Conservation (phyloP, 495 filamentous ascomycete species). For the Penicillium roqueforti region DNA sequence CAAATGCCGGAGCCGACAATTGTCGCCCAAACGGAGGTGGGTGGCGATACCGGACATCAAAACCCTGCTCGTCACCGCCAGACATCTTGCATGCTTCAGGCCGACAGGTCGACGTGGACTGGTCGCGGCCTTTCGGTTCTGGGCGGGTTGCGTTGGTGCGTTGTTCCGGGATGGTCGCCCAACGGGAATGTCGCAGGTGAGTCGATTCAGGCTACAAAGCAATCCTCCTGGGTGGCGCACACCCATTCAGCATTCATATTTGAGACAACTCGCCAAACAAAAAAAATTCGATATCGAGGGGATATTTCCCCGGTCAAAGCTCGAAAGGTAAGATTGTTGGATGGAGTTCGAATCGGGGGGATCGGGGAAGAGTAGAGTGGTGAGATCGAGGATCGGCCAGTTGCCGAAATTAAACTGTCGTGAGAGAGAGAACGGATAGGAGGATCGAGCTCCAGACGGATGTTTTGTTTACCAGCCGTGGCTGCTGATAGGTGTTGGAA, state of each 20-base stretch:
- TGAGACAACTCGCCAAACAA: constrained; percentile 14
- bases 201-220: constrained; percentile 41
- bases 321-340: background rate
- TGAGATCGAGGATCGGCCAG: constrained; percentile 14
- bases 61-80: constrained; percentile 42
- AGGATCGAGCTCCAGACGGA: constrained; percentile 17
- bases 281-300: background rate
- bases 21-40: constrained; percentile 37
- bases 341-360: background rate
- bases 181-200: constrained; percentile 37
- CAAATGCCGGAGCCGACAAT: constrained; percentile 31
- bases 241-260: constrained; percentile 42
- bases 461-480: constrained; percentile 17
- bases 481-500: constrained; percentile 19
- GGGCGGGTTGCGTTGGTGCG: constrained; percentile 39
- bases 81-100: constrained; percentile 48
- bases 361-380: background rate
- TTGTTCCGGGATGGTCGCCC: constrained; percentile 44
- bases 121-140: constrained; percentile 27
- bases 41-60: constrained; percentile 32
- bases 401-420: constrained; percentile 3
- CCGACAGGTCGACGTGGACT: constrained; percentile 28
- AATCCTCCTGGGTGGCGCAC: constrained; percentile 40
- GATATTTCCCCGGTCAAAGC: background rate
- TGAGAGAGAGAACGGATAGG: constrained; percentile 18